Evolutionary conservation across 129 eudicot species (phyloP).

Genomic region (Escallonia rubra): DNA sequence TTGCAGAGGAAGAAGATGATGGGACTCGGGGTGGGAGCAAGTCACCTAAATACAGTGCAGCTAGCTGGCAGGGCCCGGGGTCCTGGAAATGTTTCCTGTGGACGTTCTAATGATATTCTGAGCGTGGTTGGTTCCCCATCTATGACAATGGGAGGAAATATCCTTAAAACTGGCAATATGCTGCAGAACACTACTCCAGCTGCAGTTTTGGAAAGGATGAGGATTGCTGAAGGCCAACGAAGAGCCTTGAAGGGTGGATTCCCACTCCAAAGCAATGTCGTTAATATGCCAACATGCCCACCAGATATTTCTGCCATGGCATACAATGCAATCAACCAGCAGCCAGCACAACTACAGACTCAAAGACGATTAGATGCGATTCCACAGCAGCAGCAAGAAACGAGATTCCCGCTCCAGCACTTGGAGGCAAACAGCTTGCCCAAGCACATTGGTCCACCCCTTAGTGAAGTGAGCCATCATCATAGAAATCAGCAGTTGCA

Average conservation of each 20-base stretch:
- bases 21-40: not conserved
- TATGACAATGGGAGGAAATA: not conserved
- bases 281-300: too few species aligned
- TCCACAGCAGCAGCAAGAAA: not conserved
- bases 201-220: not conserved
- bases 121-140: not conserved
- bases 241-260: too few species aligned
- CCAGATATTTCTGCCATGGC: too few species aligned
- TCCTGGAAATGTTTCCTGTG: not conserved
- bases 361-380: too few species aligned
- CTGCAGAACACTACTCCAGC: not conserved
- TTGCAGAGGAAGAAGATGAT: conserved; percentile 3
- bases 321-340: too few species aligned
- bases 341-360: too few species aligned
- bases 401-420: not conserved
- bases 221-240: too few species aligned
- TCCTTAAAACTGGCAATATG: not conserved
- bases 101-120: not conserved
- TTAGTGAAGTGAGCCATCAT: not conserved
- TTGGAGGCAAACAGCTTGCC: not conserved
- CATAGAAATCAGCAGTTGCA: not conserved
- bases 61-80: not conserved
- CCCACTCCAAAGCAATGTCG: too few species aligned
- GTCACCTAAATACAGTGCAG: not conserved
- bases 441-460: not conserved